phyloP scores from a whole-genome alignment of 257 asterid species.

The Scutellaria galericulata region DNA sequence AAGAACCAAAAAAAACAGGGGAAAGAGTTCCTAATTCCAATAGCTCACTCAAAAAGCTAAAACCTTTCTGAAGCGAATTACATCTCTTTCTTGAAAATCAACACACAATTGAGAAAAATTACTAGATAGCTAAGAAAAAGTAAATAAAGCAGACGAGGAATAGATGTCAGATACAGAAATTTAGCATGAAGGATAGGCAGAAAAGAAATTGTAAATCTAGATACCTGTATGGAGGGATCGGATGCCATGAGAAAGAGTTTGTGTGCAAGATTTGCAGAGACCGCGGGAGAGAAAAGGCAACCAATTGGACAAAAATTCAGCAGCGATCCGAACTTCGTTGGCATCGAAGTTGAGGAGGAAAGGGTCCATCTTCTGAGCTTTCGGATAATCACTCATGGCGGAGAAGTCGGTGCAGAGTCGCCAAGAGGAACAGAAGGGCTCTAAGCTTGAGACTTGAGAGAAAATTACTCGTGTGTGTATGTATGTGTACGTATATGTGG shows the following conservation, averaged over 20 bases:
- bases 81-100: background rate
- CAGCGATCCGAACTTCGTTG: conserved; percentile 69
- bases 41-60: background rate
- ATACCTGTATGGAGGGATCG: conserved; percentile 63
- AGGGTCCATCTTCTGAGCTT: conserved; percentile 43
- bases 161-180: background rate
- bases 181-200: background rate
- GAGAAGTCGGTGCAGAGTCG: conserved; percentile 21
- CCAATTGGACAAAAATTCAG: conserved; percentile 92
- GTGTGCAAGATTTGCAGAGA: conserved; percentile 70
- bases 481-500: background rate
- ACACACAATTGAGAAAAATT: background rate
- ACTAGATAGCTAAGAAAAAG: background rate
- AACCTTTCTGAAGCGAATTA: background rate
- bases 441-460: conserved; percentile 4
- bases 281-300: conserved; percentile 80
- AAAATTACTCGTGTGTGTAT: background rate
- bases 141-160: background rate
- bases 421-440: conserved; percentile 15
- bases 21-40: conserved; percentile 1
- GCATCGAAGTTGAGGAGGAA: conserved; percentile 62
- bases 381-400: conserved; percentile 39
- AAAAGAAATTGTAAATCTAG: background rate
- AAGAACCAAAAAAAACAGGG: background rate
- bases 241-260: conserved; percentile 50